Base-by-base conservation (phyloP, 1,284 basidiomycete genomes). In the Phellinidium pouzarii region DNA sequence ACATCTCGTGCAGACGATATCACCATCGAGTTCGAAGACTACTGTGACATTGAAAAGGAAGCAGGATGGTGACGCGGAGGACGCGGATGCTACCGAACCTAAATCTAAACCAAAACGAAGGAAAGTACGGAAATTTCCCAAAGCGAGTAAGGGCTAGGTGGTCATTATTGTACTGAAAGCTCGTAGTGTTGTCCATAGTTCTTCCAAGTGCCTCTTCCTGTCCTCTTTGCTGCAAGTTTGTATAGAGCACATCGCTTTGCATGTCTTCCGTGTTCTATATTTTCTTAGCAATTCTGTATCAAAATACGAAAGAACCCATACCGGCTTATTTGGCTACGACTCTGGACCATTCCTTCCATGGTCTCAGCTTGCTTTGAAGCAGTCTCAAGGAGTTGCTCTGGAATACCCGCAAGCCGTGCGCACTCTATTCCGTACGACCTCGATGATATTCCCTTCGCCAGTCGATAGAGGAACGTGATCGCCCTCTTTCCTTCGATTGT, bases 361-460 rank as follows among this genome's bases (percentile, higher is more conserved):
- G 68, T 66, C 22, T 73, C 66, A 1, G 86, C 79, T 34, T 75
- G 75, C 45, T 71, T 63, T 9, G 77, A 70, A 5, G 91, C 91
- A 2, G 73, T 66, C 4, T 68, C 65, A 5, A 94, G 72, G 2
- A 95, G 70, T 1, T 68, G 57, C 57, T 86, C 83, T 0, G 89
- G 83, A 41, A 95, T 65, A 12, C 84, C 84, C 0, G 92, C 92
- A n/a, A 94, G 75, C 44, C 89, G 78, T 8, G 85, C 91, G 65
- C 91, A 94, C 71, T 94, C 92, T 3, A 94, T 84, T 4, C 91
- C 91, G 64, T 93, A 94, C 0, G 89, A 92, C 54, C 87, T 85
- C 69, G 76, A 73, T 0, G 91, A 85, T 41, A 92, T 72, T 1
- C 92, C 92, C 2, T 70, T 66, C 0, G 78, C 76, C 8, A 96